Evolutionary conservation across 2,329 filamentous ascomycete genomes (phyloP), one percentile per base, ranked within the genome.

Genomic region (Penicillium corylophilum): DNA sequence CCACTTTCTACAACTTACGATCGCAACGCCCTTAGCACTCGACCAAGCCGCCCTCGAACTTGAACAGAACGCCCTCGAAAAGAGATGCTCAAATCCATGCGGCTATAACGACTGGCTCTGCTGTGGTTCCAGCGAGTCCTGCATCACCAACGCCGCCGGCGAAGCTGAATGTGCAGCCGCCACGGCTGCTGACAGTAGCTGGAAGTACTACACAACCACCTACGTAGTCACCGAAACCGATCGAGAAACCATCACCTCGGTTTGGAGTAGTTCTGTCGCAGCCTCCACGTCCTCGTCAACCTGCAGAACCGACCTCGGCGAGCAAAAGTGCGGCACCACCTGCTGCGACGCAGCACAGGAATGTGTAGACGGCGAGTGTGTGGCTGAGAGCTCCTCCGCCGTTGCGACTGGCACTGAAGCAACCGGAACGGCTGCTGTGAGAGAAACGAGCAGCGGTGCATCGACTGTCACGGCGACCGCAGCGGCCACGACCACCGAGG

Each of bases 161-260:
- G 70, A 81, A 65, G 80, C 80, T 35, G 71, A 74, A 56, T 83
- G 80, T 61, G 62, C 65, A 28, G 60, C 60, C 23, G 57, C 59
- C 46, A 44, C 61, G 9, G 18, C 16, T 49, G 49, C 49, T 22
- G 50, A 55, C 41, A 69, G 61, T 47, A 62, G 63, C 13, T 85
- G 81, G 80, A 65, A 79, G 55, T 79, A 78, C 67, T 82, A 74
- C 62, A 86, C 82, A 16, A 80, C 80, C 2, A 83, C 79, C 5
- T 84, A 73, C 60, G 74, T 80, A 12, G 55, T 57, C 33, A 71
- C 69, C n/a, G 76, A 82, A 64, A 84, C 80, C 12, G 78, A 79
- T 46, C 69, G 77, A 6, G 66, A 78, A 39, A 83, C 81, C 2
- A 70, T 74, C 51, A 84, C 82, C 5, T 77, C 76, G 6, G 77